Conservation (phyloP, 2,329 filamentous ascomycete species). For the Fusarium tupiense region DNA sequence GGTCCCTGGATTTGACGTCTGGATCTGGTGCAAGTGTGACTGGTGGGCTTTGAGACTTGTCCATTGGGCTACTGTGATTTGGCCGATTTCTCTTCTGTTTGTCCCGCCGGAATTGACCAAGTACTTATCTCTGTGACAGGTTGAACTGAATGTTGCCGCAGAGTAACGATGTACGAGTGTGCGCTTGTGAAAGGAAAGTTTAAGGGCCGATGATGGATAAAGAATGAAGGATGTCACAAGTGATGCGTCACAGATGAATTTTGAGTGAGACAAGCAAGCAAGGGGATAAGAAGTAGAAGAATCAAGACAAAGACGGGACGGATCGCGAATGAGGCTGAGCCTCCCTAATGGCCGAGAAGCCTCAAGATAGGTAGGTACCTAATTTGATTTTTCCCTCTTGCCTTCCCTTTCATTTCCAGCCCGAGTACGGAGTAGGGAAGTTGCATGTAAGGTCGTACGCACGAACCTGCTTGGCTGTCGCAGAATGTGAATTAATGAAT, state of each 20-base stretch:
- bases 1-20: not conserved
- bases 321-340: constrained; percentile 34
- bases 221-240: not conserved
- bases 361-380: not conserved
- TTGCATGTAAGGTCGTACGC: constrained; percentile 27
- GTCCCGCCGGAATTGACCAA: not conserved
- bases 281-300: not conserved
- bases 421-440: constrained; percentile 28
- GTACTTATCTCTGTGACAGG: not conserved
- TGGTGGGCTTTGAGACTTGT: not conserved
- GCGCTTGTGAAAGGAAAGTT: not conserved
- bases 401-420: constrained; percentile 21
- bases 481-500: constrained; percentile 35
- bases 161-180: not conserved
- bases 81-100: not conserved
- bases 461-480: constrained; percentile 32
- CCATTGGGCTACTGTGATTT: not conserved
- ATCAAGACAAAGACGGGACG: constrained; percentile 15
- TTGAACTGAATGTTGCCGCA: not conserved
- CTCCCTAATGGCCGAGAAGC: constrained; percentile 2
- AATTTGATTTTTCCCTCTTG: not conserved
- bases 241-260: constrained; percentile 13
- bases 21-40: not conserved
- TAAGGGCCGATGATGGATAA: not conserved
- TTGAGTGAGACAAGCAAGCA: not conserved